Evolutionary conservation across 257 asterid genomes (phyloP).

Genomic region (Solanum pennellii): DNA sequence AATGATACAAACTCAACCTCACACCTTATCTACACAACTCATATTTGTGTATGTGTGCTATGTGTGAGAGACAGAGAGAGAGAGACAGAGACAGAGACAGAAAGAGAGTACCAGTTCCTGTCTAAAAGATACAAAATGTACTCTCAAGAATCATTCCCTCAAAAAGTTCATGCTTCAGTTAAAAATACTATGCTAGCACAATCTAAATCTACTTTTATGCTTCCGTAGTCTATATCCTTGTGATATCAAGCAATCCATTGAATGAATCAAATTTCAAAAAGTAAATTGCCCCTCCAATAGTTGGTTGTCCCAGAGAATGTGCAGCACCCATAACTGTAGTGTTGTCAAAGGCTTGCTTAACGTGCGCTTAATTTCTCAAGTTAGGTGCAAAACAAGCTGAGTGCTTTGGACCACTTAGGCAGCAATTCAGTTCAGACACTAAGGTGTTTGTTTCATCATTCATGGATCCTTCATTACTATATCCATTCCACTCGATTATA

Average conservation of each 20-base stretch:
- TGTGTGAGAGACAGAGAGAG: neutral
- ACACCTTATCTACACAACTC: neutral
- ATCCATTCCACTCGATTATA: neutral
- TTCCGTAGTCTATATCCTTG: neutral
- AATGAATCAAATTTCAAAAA: neutral
- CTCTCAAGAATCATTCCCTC: neutral
- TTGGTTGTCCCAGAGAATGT: neutral
- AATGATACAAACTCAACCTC: neutral
- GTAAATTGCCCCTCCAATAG: neutral
- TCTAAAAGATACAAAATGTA: neutral
- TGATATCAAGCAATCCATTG: neutral
- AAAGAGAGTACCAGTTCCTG: neutral
- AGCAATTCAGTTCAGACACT: neutral
- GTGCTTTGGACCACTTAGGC: neutral
- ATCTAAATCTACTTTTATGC: neutral
- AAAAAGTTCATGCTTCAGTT: neutral
- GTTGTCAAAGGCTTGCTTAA: neutral
- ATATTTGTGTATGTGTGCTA: neutral
- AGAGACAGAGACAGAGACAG: neutral
- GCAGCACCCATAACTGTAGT: neutral
- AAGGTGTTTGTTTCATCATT: neutral
- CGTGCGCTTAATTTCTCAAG: neutral
- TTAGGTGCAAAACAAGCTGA: neutral
- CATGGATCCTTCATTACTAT: neutral
- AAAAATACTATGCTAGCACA: neutral